These are phyloP conservation scores for Fusarium xyrophilum DNA, from an alignment of 2,329 filamentous ascomycete species.

Conservation along the genomic window DNA sequence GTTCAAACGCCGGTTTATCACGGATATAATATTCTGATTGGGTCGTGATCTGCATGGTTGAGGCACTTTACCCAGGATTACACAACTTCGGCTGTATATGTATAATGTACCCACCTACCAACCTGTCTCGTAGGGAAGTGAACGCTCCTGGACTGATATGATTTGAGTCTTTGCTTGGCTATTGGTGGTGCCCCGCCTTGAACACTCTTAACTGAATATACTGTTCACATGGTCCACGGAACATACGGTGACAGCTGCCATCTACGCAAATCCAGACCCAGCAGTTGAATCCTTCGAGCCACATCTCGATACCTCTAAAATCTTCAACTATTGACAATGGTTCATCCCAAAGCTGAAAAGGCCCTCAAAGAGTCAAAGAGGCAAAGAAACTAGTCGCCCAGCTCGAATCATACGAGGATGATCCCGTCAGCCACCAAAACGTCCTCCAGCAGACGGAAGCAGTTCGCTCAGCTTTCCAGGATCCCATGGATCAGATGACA, in stretches of 20 bases:
- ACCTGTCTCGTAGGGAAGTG: not conserved
- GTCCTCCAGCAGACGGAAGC: constrained; percentile 37
- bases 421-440: constrained; percentile 30
- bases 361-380: constrained; percentile 41
- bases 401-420: constrained; percentile 40
- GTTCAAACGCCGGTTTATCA: not conserved
- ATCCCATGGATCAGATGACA: constrained; percentile 40
- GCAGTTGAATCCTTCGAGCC: not conserved
- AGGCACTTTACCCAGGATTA: not conserved
- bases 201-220: constrained; percentile 13
- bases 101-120: constrained; percentile 8
- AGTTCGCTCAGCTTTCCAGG: constrained; percentile 38
- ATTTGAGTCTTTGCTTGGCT: not conserved
- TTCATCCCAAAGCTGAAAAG: constrained; percentile 36
- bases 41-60: not conserved
- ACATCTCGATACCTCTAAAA: not conserved
- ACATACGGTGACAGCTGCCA: not conserved
- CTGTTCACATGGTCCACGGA: not conserved
- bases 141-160: not conserved
- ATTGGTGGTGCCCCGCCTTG: constrained; percentile 12
- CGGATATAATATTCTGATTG: not conserved
- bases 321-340: constrained; percentile 2
- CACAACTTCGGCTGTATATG: not conserved
- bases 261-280: not conserved
- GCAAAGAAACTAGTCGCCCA: constrained; percentile 38